Evolutionary conservation across 495 filamentous ascomycete species (phyloP).

Genomic region (Xylaria scruposa): DNA sequence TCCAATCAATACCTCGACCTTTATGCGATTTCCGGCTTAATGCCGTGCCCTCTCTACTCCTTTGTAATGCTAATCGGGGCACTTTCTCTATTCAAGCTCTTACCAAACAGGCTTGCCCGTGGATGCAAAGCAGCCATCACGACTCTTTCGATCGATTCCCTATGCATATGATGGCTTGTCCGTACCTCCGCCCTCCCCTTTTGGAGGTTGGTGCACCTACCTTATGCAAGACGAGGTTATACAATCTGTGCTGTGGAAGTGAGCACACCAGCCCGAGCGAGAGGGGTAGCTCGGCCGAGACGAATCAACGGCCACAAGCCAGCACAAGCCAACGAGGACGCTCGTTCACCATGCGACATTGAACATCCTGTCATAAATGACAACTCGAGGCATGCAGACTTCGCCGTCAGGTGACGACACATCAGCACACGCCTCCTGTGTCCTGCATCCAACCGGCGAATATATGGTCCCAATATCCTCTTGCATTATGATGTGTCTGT

Average conservation of each 20-base stretch:
- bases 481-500: conserved; percentile 10
- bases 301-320: conserved; percentile 9
- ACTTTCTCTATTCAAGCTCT: conserved; percentile 2
- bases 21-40: conserved; percentile 23
- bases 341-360: conserved; percentile 15
- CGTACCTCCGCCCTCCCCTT: conserved; percentile 7
- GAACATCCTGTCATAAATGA: conserved; percentile 22
- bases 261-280: conserved; percentile 4
- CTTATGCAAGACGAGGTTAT: conserved; percentile 19
- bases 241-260: neutral
- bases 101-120: conserved; percentile 16
- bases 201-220: neutral
- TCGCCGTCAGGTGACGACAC: conserved; percentile 26
- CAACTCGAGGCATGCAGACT: conserved; percentile 7
- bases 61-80: neutral
- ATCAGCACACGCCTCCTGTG: conserved; percentile 7
- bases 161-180: conserved; percentile 4
- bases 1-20: conserved; percentile 14
- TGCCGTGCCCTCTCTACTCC: conserved; percentile 10
- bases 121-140: conserved; percentile 3
- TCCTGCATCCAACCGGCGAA: conserved; percentile 19
- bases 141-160: neutral
- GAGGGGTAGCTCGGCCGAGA: conserved; percentile 21
- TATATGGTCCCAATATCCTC: neutral
- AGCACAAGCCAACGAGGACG: neutral